These are phyloP conservation scores for Chlorella sp. DNA, from an alignment of 139 green algal species.

Conservation along the genomic window DNA sequence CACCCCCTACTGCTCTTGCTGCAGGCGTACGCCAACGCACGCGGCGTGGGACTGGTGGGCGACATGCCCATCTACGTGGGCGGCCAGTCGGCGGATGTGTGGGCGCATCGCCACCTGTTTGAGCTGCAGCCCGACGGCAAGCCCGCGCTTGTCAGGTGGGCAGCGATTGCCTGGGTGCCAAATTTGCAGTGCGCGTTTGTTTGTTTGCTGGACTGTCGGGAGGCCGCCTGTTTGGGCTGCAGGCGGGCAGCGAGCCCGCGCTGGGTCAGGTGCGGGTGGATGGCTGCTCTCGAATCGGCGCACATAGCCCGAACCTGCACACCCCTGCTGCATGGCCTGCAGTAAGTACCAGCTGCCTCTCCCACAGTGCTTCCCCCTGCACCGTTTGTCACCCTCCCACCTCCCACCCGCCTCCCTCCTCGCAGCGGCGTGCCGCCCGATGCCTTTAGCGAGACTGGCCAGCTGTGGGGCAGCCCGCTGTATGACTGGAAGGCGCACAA, in stretches of 20 bases:
- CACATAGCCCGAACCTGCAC: no score
- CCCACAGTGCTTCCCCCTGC: no score
- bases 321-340: no score
- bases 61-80: slow-evolving; percentile 99
- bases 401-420: neutral
- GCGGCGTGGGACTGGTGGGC: slow-evolving; percentile 89
- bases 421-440: slow-evolving; percentile 91
- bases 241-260: neutral
- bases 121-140: slow-evolving; percentile 55
- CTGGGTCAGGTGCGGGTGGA: no score
- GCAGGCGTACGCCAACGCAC: slow-evolving; percentile 89
- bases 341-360: no score
- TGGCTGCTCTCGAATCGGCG: neutral
- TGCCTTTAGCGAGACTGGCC: slow-evolving; percentile 93
- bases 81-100: slow-evolving; percentile 94
- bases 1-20: neutral
- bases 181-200: no score
- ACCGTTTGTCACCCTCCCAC: neutral
- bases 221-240: neutral
- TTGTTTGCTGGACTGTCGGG: no score
- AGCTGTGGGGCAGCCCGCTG: slow-evolving; percentile 97
- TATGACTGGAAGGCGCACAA: slow-evolving; percentile 82
- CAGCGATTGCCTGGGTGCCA: no score
- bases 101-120: slow-evolving; percentile 89
- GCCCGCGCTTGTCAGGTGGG: slow-evolving; percentile 46